Conservation (phyloP, 2,329 filamentous ascomycete species). For the Hyphodiscus sp. region DNA sequence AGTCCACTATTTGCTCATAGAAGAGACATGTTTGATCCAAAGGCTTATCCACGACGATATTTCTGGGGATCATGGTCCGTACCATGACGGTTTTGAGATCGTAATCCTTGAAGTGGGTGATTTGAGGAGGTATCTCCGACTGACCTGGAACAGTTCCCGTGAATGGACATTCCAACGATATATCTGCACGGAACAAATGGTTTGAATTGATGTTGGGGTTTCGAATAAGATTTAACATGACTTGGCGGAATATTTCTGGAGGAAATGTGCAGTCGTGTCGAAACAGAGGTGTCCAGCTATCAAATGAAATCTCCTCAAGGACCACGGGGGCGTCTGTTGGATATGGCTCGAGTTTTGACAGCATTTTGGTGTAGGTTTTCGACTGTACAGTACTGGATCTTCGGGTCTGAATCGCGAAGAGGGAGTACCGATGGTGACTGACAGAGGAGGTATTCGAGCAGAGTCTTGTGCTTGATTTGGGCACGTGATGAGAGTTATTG, state of each 20-base stretch:
- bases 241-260: constrained; percentile 54
- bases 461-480: background rate
- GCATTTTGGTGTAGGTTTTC: constrained; percentile 5
- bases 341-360: constrained; percentile 12
- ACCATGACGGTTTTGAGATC: constrained; percentile 59
- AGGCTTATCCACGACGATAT: constrained; percentile 65
- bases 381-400: background rate
- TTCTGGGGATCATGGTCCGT: constrained; percentile 73
- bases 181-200: constrained; percentile 73
- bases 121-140: constrained; percentile 28
- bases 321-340: constrained; percentile 31
- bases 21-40: constrained; percentile 80
- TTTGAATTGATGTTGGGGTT: constrained; percentile 77
- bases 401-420: background rate
- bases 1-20: constrained; percentile 38
- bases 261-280: constrained; percentile 55
- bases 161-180: constrained; percentile 48
- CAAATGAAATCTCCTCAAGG: constrained; percentile 32
- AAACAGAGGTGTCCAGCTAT: constrained; percentile 48
- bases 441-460: background rate
- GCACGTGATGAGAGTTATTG: background rate
- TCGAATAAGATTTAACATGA: constrained; percentile 68
- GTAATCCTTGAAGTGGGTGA: constrained; percentile 41
- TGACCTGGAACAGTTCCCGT: constrained; percentile 28
- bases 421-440: background rate